Percentiles rank a stretch among this genome's conserved stretches.
Evolutionary conservation across 306 rosid genomes (phyloP).

Genomic region (Betula pendula): DNA sequence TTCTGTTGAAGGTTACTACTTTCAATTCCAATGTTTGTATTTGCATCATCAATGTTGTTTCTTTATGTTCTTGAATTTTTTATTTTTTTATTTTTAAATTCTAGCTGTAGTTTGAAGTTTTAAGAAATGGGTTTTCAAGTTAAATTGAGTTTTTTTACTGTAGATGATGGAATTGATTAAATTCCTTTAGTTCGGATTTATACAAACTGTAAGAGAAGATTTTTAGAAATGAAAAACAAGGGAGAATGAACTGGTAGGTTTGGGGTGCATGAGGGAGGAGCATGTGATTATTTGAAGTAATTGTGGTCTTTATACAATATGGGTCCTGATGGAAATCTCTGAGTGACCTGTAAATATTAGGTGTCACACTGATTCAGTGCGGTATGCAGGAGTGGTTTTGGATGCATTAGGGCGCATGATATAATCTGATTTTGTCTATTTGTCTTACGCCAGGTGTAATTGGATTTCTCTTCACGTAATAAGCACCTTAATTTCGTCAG

Average conservation of each 20-base stretch:
- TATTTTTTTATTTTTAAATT: not conserved
- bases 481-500: not conserved
- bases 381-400: no score
- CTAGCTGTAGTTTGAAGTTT: not conserved
- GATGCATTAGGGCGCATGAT: no score
- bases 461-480: not conserved
- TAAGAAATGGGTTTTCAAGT: not conserved
- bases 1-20: slow-evolving; percentile 71
- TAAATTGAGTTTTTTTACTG: not conserved
- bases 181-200: not conserved
- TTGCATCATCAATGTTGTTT: not conserved
- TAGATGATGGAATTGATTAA: not conserved
- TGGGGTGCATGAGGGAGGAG: not conserved
- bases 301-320: not conserved
- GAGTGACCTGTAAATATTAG: not conserved
- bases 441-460: not conserved
- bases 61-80: not conserved
- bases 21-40: not conserved
- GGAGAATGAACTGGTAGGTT: not conserved
- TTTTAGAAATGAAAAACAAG: not conserved
- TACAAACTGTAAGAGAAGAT: not conserved
- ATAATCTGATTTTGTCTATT: not conserved
- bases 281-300: not conserved
- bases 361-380: no score
- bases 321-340: not conserved